These are phyloP conservation scores for Lodderomyces margitis DNA, from an alignment of 1,139 yeast genomes.

Conservation along the genomic window DNA sequence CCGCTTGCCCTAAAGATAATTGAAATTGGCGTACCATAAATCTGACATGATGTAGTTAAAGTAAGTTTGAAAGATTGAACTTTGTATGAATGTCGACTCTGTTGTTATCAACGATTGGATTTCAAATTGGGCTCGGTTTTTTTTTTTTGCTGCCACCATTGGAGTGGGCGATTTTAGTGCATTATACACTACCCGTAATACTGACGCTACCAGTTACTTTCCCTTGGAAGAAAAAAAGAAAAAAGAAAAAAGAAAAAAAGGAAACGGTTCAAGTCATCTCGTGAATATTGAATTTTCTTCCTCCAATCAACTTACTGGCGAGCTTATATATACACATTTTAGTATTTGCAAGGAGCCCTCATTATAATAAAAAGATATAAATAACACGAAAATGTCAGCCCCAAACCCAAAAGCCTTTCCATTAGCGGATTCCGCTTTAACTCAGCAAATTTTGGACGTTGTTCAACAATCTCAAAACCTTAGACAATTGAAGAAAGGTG, in stretches of 20 bases:
- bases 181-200: not conserved
- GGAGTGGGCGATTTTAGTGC: no score
- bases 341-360: slow-evolving; percentile 63
- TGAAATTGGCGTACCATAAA: slow-evolving; percentile 48
- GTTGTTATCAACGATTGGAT: not conserved
- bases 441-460: slow-evolving; percentile 96
- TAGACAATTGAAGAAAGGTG: slow-evolving; percentile 99
- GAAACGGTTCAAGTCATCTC: not conserved
- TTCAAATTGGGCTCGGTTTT: no score
- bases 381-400: slow-evolving; percentile 48
- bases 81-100: not conserved
- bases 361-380: not conserved
- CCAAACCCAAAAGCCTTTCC: slow-evolving; percentile 98
- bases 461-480: slow-evolving; percentile 97
- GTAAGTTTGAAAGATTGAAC: not conserved
- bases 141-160: no score
- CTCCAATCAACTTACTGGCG: slow-evolving; percentile 32
- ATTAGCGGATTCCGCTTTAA: slow-evolving; percentile 90
- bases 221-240: slow-evolving; percentile 1
- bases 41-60: slow-evolving; percentile 39
- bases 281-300: not conserved
- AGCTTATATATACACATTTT: slow-evolving; percentile 39
- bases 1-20: not conserved
- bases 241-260: not conserved
- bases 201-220: not conserved